Evolutionary conservation across 2,329 filamentous ascomycete genomes (phyloP), one percentile per base, ranked within the genome.

Genomic region (Clonostachys byssicola): DNA sequence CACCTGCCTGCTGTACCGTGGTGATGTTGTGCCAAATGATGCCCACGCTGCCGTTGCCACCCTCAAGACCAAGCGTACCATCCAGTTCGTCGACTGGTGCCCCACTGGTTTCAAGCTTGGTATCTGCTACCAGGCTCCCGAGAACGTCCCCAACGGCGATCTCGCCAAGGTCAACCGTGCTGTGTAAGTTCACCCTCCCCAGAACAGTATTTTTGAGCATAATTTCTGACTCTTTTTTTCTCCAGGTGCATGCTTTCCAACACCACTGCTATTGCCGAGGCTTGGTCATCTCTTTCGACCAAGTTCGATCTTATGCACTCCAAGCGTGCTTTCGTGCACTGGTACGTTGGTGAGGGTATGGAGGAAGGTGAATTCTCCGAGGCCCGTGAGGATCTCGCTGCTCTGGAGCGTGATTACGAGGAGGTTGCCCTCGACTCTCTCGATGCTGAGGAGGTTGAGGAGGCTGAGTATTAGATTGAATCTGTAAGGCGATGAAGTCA

Each of bases 251-350:
- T 99, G 94, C 80, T 99, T 54, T 92, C 89, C 75, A 95, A 99
- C 83, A 99, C 94, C 61, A 99, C 94, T 46, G 92, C 94, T 64
- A 99, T 99, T 64, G 89, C 92, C 65, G 92, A 97, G 78, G 94
- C 94, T 54, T 99, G 94, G 94, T 92, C 89, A 54, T 91, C 91
- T 57, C 84, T 99, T 56, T 95, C 91, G 52, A 83, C 87, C 83
- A 99, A 99, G 80, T 99, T 99, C 79, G 94, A 99, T 67, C 89
- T 99, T 70, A 99, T 99, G 94, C 96, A 97, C 86, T 95, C 90
- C 72, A 99, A 99, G 88, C 94, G 94, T 79, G 94, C 94, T 53
- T 99, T 99, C 76, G 94, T 99, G 56, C 94, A 99, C 78, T 99
- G 94, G 94, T 99, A 97, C 65, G 94, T 99, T 67, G 94, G 94